These are phyloP conservation scores for Trichoderma reesei DNA, from an alignment of 495 filamentous ascomycete species.

Conservation along the genomic window DNA sequence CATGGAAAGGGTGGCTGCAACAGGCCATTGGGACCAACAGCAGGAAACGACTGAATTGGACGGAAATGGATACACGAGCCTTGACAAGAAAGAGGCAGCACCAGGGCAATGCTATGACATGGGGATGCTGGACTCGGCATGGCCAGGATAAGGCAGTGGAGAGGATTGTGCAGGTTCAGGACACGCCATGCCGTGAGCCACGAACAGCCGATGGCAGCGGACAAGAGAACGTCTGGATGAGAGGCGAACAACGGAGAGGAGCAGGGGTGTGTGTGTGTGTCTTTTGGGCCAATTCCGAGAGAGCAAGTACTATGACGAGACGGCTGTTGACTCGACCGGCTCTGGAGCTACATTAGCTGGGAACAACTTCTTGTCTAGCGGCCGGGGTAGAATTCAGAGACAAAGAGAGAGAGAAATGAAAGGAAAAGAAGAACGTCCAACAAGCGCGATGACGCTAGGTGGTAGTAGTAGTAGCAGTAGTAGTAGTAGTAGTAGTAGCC, in stretches of 20 bases:
- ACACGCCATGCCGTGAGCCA: not conserved
- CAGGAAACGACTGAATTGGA: not conserved
- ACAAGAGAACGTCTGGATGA: not conserved
- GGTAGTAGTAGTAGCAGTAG: no score
- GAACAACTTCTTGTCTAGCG: not conserved
- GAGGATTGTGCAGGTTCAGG: not conserved
- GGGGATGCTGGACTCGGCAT: not conserved
- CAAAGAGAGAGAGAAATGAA: not conserved
- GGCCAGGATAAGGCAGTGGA: slow-evolving; percentile 7
- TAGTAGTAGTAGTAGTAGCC: no score
- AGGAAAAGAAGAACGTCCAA: not conserved
- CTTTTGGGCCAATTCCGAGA: not conserved
- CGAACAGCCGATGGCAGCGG: not conserved
- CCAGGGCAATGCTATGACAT: not conserved
- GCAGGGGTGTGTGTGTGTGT: not conserved
- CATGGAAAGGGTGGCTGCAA: slow-evolving; percentile 3
- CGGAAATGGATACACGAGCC: not conserved
- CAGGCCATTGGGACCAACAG: not conserved
- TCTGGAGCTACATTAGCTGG: not conserved
- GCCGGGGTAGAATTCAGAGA: not conserved
- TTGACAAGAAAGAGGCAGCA: not conserved
- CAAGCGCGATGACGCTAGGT: not conserved
- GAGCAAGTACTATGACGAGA: not conserved
- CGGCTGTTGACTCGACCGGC: not conserved
- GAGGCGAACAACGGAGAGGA: not conserved